Evolutionary conservation across 331 rosid genomes (phyloP).

Genomic region (Malus hybrid): DNA sequence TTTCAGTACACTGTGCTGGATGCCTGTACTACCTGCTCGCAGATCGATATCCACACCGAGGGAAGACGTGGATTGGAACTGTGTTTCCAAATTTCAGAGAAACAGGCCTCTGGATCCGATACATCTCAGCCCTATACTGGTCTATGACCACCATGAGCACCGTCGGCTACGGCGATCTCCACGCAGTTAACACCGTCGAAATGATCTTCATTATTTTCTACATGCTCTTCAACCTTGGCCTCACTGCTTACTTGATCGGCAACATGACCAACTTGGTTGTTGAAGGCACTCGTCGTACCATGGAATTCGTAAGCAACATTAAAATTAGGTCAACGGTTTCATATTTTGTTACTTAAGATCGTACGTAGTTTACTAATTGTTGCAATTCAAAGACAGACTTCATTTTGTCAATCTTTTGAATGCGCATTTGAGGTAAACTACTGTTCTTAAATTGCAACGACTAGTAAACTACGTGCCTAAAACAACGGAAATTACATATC

Average conservation of each 20-base stretch:
- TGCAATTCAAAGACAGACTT: too few relatives aligned
- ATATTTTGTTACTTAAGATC: too few relatives aligned
- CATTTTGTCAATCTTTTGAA: too few relatives aligned
- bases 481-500: too few relatives aligned
- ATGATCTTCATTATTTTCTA: slow-evolving; percentile 85
- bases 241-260: slow-evolving; percentile 86
- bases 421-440: too few relatives aligned
- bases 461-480: too few relatives aligned
- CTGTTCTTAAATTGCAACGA: too few relatives aligned
- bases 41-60: slow-evolving; percentile 61
- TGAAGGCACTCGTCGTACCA: slow-evolving; percentile 95
- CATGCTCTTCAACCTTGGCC: slow-evolving; percentile 96
- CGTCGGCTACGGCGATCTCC: slow-evolving; percentile 94
- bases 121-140: slow-evolving; percentile 84
- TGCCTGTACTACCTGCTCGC: slow-evolving; percentile 85
- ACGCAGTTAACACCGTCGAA: slow-evolving; percentile 73
- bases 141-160: slow-evolving; percentile 94
- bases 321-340: not conserved
- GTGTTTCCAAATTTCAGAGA: slow-evolving; percentile 63
- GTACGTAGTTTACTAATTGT: too few relatives aligned
- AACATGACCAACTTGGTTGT: slow-evolving; percentile 98
- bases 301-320: slow-evolving; percentile 69
- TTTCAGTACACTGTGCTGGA: slow-evolving; percentile 80
- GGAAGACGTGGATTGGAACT: slow-evolving; percentile 82
- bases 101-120: slow-evolving; percentile 60